Base-by-base conservation (phyloP, 352 stramenopile species). In the Blastocystis sp. region DNA sequence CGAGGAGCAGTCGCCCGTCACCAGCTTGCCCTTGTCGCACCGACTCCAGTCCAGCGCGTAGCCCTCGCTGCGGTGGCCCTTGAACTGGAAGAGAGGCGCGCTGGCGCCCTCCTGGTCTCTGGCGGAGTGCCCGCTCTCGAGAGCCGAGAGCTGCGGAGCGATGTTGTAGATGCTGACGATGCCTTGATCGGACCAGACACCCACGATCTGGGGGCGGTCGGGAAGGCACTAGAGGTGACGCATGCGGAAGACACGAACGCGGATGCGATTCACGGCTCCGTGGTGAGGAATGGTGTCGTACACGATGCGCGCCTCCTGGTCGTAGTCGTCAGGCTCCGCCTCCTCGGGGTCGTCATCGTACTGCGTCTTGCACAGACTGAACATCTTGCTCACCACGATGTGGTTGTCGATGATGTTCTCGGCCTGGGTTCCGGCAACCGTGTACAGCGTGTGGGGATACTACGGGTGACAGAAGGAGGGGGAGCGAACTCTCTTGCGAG, bases 31-130 rank as follows among this genome's bases (percentile, higher is more conserved):
- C 35, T 94, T 92, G 31, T 95, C 93, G 29, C 96, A 94, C 1
- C 91, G 92, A 29, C 94, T 98, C 97, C 97, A 99, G 93, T 99
- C 97, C 92, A 99, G 95, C 1, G 97, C 97, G 91, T 98, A 99
- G 69, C 97, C 97, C 91, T 99, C 97, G 33, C 95, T 94, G 9
- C 93, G 93, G 91, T 99, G 97, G 33, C 96, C 96, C 26, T 93
- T 94, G 91, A 98, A 98, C 33, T 95, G 97, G 92, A 96, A 98
- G 71, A 98, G 80, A 91, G 76, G 71, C 19, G 16, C n/a, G 1
- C 35, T 77, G 31, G 69, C 62, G 35, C 33, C 67, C 51, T 71
- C 69, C 35, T 82, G 67, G n/a, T 59, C 26, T 1, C 67, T 41
- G 10, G 62, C 71, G 39, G 37, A 26, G n/a, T 35, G 37, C 12